These are phyloP conservation scores for Trametes meyenii DNA, from an alignment of 768 basidiomycete species.

Conservation along the genomic window DNA sequence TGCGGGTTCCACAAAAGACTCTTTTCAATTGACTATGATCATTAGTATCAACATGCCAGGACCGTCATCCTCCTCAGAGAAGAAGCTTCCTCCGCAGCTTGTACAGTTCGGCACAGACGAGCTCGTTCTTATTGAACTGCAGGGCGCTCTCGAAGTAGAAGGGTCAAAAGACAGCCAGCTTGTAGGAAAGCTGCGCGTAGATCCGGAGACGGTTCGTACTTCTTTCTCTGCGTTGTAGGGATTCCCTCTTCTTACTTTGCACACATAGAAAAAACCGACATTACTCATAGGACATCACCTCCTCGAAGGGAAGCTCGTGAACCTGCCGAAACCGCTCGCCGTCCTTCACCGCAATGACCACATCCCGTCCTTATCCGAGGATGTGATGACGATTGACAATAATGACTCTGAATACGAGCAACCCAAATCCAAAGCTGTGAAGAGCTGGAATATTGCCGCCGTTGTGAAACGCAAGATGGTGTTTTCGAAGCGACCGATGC, in stretches of 20 bases:
- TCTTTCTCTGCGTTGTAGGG: neutral
- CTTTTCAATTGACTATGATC: slow-evolving; percentile 42
- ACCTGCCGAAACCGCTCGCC: slow-evolving; percentile 79
- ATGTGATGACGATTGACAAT: slow-evolving; percentile 26
- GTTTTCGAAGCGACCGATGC: slow-evolving; percentile 84
- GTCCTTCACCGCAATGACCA: slow-evolving; percentile 54
- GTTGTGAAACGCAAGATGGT: slow-evolving; percentile 82
- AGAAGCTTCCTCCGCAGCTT: slow-evolving; percentile 63
- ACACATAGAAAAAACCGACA: slow-evolving; percentile 68
- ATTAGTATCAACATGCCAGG: slow-evolving; percentile 45
- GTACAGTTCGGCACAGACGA: slow-evolving; percentile 79
- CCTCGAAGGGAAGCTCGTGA: slow-evolving; percentile 83
- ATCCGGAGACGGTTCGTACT: slow-evolving; percentile 55
- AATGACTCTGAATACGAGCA: slow-evolving; percentile 28
- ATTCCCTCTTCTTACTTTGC: neutral
- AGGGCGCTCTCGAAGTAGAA: slow-evolving; percentile 80
- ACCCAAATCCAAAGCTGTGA: slow-evolving; percentile 21
- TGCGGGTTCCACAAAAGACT: too few relatives aligned
- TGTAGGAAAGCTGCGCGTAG: slow-evolving; percentile 77
- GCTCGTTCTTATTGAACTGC: slow-evolving; percentile 83
- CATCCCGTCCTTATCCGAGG: slow-evolving; percentile 7
- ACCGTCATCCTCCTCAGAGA: slow-evolving; percentile 30
- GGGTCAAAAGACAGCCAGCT: slow-evolving; percentile 66
- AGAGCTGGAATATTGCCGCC: slow-evolving; percentile 62
- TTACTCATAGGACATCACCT: slow-evolving; percentile 87